Evolutionary conservation across 768 basidiomycete species (phyloP).

Genomic region (Tulasnella sp.): DNA sequence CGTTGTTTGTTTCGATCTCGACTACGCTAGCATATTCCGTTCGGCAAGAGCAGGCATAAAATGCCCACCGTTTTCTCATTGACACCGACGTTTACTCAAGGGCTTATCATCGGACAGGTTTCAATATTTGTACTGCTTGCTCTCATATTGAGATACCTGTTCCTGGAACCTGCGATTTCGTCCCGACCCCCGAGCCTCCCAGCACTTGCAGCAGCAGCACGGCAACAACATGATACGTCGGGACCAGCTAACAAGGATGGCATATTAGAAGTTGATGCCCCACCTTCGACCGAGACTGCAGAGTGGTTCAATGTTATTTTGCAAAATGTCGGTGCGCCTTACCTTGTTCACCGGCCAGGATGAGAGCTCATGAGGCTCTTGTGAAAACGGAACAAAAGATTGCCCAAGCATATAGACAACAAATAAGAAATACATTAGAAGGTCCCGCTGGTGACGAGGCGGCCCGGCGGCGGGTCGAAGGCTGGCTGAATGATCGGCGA

Average conservation of each 20-base stretch:
- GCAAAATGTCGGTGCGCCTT: slow-evolving; percentile 49
- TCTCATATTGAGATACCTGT: slow-evolving; percentile 86
- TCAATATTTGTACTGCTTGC: slow-evolving; percentile 69
- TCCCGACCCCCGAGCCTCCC: slow-evolving; percentile 2
- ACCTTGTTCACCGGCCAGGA: background rate
- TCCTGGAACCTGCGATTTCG: slow-evolving; percentile 49
- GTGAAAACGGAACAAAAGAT: slow-evolving; percentile 33
- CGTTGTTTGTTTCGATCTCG: background rate
- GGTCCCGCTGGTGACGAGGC: slow-evolving; percentile 75
- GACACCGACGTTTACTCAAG: slow-evolving; percentile 90
- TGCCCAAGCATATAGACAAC: slow-evolving; percentile 60
- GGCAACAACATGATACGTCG: background rate
- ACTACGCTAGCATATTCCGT: background rate
- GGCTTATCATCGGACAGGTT: slow-evolving; percentile 82
- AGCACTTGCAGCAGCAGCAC: slow-evolving; percentile 9
- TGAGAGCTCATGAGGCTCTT: background rate
- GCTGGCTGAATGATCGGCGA: slow-evolving; percentile 66
- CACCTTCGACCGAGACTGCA: slow-evolving; percentile 45
- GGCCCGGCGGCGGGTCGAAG: slow-evolving; percentile 66
- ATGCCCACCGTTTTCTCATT: slow-evolving; percentile 43
- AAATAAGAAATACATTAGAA: slow-evolving; percentile 55
- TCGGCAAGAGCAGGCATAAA: background rate
- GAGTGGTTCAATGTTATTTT: slow-evolving; percentile 88
- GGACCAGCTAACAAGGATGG: background rate
- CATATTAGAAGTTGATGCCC: background rate